Percentiles rank a stretch among this genome's conserved stretches.
These are phyloP conservation scores for Sporobolus alterniflorus DNA, from an alignment of 202 grass and related monocot species.

Conservation along the genomic window DNA sequence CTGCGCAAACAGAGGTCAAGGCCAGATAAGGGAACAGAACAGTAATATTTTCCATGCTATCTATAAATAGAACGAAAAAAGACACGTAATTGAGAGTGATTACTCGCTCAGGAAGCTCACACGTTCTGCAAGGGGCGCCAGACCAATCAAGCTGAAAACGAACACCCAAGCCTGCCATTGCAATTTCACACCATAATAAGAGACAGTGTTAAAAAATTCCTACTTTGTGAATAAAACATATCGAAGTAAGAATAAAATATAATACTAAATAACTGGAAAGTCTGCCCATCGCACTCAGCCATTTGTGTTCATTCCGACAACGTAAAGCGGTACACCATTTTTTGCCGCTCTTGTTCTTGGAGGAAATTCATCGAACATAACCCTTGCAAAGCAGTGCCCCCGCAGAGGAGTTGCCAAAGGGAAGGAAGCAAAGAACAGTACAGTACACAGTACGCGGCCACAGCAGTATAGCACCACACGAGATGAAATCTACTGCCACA, in stretches of 20 bases:
- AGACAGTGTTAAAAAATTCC: neutral
- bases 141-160: constrained; percentile 69
- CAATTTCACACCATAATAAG: constrained; percentile 8
- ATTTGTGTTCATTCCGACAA: neutral
- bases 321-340: neutral
- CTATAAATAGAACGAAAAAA: neutral
- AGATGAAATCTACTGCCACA: neutral
- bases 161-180: constrained; percentile 67
- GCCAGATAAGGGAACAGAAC: neutral
- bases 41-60: neutral
- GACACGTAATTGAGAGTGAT: constrained; percentile 15
- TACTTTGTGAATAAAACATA: neutral
- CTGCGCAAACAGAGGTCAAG: constrained; percentile 29
- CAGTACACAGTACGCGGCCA: neutral
- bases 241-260: neutral
- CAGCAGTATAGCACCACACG: neutral
- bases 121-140: constrained; percentile 74
- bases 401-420: neutral
- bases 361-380: neutral
- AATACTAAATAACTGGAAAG: neutral
- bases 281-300: neutral
- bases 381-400: neutral
- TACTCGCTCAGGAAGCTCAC: constrained; percentile 86
- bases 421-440: neutral
- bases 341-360: neutral